phyloP scores from a whole-genome alignment of 352 stramenopile genomes.

The Aphanomyces stellatus region DNA sequence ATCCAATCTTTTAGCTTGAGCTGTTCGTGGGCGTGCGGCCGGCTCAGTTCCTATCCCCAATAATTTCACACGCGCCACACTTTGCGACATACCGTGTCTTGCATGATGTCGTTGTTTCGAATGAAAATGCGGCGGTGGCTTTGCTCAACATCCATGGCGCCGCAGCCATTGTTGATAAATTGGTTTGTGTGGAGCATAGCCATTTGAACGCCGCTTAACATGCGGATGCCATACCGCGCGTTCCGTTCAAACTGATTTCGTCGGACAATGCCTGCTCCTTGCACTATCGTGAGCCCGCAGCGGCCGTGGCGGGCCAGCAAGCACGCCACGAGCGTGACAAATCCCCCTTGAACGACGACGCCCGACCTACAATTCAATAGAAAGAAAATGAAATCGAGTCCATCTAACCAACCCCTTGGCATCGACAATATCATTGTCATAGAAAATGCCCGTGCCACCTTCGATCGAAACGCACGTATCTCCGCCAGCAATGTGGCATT shows the following conservation, averaged over 20 bases:
- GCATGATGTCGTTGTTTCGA: slow-evolving; percentile 66
- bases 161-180: slow-evolving; percentile 51
- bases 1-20: background rate
- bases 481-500: slow-evolving; percentile 62
- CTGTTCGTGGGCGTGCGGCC: background rate
- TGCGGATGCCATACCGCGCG: slow-evolving; percentile 53
- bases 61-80: background rate
- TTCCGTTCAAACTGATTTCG: slow-evolving; percentile 61
- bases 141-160: slow-evolving; percentile 66
- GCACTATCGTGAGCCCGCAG: slow-evolving; percentile 47
- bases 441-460: slow-evolving; percentile 23
- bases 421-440: background rate
- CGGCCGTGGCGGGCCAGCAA: slow-evolving; percentile 44
- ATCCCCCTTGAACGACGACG: slow-evolving; percentile 44
- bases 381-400: background rate
- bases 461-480: slow-evolving; percentile 61
- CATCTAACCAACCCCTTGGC: background rate
- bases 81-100: slow-evolving; percentile 22
- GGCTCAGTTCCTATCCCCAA: background rate
- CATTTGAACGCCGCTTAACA: slow-evolving; percentile 60
- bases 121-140: slow-evolving; percentile 68
- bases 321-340: slow-evolving; percentile 49
- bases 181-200: slow-evolving; percentile 72
- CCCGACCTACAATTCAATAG: slow-evolving; percentile 37
- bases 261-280: slow-evolving; percentile 47